Conservation (phyloP, 2,329 filamentous ascomycete species). For the Fusarium marasasianum region DNA sequence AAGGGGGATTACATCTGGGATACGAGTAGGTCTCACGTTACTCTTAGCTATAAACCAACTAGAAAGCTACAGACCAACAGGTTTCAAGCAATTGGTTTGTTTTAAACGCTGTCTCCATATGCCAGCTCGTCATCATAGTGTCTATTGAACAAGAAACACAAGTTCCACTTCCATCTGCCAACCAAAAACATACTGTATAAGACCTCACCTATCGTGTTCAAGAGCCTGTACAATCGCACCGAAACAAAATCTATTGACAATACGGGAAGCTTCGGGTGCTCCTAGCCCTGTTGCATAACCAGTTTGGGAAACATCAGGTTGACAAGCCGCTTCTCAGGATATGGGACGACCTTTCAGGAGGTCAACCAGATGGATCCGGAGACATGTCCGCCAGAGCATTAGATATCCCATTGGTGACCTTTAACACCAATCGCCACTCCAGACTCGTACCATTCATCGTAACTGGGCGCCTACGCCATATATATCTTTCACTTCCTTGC, state of each 20-base stretch:
- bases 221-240: neutral
- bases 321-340: neutral
- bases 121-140: neutral
- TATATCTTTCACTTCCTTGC: neutral
- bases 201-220: neutral
- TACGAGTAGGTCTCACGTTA: neutral
- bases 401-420: neutral
- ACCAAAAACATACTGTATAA: neutral
- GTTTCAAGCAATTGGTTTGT: neutral
- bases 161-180: neutral
- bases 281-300: neutral
- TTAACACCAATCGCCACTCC: neutral
- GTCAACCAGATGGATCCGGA: neutral
- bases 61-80: neutral
- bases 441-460: neutral
- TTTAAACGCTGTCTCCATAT: too few relatives aligned
- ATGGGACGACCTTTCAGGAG: constrained; percentile 2
- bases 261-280: neutral
- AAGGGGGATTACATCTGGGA: neutral
- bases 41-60: neutral
- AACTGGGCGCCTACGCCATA: neutral
- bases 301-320: neutral
- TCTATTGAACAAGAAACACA: neutral
- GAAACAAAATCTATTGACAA: neutral
- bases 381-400: neutral